Conservation (phyloP, 2,329 filamentous ascomycete genomes). For the Phyllosticta citribraziliensis region DNA sequence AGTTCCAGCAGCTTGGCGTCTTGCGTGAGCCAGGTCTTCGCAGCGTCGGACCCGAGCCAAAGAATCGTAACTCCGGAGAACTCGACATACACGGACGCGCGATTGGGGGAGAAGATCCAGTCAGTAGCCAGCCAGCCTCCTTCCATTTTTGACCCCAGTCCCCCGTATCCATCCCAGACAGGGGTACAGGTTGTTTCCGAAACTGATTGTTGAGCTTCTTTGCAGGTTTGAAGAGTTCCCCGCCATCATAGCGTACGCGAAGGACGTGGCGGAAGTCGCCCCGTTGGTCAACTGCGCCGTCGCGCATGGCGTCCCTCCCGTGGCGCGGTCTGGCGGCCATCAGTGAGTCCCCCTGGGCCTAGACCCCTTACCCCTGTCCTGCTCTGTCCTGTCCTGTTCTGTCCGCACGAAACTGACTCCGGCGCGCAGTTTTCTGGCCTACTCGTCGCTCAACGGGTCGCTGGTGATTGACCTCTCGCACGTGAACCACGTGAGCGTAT, state of each 20-base stretch:
- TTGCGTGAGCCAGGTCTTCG: not conserved
- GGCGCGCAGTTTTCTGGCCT: constrained; percentile 3
- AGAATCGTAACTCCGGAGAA: not conserved
- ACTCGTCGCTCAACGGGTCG: constrained; percentile 13
- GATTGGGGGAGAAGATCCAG: not conserved
- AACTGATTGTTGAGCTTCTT: not conserved
- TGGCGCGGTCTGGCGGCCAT: not conserved
- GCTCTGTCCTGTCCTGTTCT: too few relatives aligned
- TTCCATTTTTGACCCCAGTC: not conserved
- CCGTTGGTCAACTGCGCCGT: not conserved
- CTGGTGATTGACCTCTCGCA: constrained; percentile 14
- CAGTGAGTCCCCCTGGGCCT: not conserved
- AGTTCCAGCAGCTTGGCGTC: not conserved
- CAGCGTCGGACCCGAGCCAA: not conserved
- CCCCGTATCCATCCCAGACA: not conserved
- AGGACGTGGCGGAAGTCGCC: not conserved
- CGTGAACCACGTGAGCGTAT: constrained; percentile 20
- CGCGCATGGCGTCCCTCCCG: not conserved
- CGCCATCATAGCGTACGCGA: not conserved
- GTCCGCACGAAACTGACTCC: not conserved
- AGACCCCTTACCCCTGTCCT: not conserved
- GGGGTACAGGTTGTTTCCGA: not conserved
- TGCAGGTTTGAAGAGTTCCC: not conserved
- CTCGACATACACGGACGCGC: not conserved
- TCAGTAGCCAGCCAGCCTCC: not conserved